Base-by-base conservation (phyloP, 805 yeast genomes). In the Zygotorulaspora sp. region DNA sequence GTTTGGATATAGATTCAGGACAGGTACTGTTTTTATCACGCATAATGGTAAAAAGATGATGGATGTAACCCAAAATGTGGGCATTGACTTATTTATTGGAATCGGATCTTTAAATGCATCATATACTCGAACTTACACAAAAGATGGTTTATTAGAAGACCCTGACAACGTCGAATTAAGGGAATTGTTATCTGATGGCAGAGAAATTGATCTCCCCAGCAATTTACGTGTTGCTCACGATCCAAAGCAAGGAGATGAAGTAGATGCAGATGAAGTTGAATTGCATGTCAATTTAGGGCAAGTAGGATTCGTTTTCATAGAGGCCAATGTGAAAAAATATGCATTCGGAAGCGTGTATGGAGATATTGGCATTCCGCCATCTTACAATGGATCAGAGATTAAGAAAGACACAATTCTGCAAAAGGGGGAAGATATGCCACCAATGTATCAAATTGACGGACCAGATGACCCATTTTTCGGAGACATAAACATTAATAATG, bases 11-110 rank as follows among this genome's bases (percentile, higher is more conserved):
- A 71, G 89, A 39, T 80, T 83, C 13, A 71, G 86, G 38, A 68
- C 84, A 2, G 95, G 96, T 0, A 77, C 95, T 0, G 70, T 92
- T 0, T 90, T 92, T 55, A 90, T 89, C 67, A 92, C 98, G 0
- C 75, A 95, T 48, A 92, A 92, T 54, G 98, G 98, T 15, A 86
- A 86, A 60, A 86, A 84, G 52, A 66, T 90, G 25, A 70, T 78
- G 49, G 97, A 87, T 47, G 73, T 88, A 18, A 87, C 87, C 3
- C 84, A 88, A 13, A 84, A 80, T 49, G 63, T 80, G 19, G 78
- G 76, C 16, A 52, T 64, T 9, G 68, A 66, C 44, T 24, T 68
- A 20, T 68, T 62, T 47, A 62, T 70, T 5, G 61, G 66, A 4
- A 40, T 68, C 16, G 72, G 70, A 2, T 57, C 69, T 0, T 50